A percentile compares a stretch with the other conserved stretches of the same genome.
These are phyloP conservation scores for Fomitopsis serialis DNA, from an alignment of 768 basidiomycete genomes.

Conservation along the genomic window DNA sequence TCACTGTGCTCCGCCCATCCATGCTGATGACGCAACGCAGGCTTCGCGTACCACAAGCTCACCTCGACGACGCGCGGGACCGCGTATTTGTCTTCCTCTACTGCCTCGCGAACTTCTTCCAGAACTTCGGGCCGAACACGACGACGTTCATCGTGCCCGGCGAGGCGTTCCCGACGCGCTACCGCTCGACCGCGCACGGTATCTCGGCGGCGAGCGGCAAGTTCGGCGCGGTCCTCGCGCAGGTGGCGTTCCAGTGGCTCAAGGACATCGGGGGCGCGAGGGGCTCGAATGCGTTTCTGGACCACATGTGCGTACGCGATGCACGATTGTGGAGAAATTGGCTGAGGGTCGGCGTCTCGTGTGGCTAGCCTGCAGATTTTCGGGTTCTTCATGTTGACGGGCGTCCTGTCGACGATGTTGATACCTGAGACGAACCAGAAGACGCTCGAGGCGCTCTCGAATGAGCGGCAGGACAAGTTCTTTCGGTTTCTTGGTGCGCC, in stretches of 20 bases:
- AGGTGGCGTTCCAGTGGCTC: constrained; percentile 69
- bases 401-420: constrained; percentile 34
- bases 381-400: constrained; percentile 43
- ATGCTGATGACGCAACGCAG: constrained; percentile 25
- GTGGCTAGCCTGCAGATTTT: constrained; percentile 34
- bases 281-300: too few species aligned
- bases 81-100: constrained; percentile 79
- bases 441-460: constrained; percentile 31
- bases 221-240: constrained; percentile 75
- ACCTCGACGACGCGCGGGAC: constrained; percentile 33
- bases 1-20: neutral
- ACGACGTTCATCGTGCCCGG: constrained; percentile 81
- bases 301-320: too few species aligned
- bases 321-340: neutral
- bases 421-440: constrained; percentile 37
- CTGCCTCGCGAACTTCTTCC: constrained; percentile 86
- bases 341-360: too few species aligned
- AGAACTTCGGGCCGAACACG: constrained; percentile 81
- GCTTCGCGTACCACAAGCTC: constrained; percentile 62
- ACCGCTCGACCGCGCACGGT: constrained; percentile 81
- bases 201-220: constrained; percentile 83
- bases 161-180: constrained; percentile 84
- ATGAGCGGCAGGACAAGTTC: constrained; percentile 8
- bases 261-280: constrained; percentile 64
- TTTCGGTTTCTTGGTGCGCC: neutral